Evolutionary conservation across 2,329 filamentous ascomycete species (phyloP).

Genomic region (Penicillium sp.): DNA sequence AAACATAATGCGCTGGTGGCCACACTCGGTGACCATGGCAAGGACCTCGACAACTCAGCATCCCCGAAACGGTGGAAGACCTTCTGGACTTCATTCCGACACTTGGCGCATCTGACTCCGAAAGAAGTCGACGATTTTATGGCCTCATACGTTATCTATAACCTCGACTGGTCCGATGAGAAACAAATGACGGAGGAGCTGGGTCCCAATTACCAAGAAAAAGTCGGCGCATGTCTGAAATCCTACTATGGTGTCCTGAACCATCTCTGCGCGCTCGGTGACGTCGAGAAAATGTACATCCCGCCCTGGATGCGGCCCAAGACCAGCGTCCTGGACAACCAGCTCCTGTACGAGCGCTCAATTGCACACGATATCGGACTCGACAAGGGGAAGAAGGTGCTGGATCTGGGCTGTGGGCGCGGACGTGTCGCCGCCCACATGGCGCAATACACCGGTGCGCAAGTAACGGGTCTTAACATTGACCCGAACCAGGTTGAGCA

Average conservation of each 20-base stretch:
- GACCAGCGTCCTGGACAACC: conserved; percentile 50
- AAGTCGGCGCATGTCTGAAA: conserved; percentile 51
- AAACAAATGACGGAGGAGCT: conserved; percentile 48
- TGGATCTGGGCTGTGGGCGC: conserved; percentile 54
- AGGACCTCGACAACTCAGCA: conserved; percentile 44
- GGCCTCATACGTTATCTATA: conserved; percentile 56
- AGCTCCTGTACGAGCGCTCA: conserved; percentile 52
- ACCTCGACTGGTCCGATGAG: conserved; percentile 54
- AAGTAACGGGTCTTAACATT: conserved; percentile 53
- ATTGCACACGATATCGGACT: conserved; percentile 49
- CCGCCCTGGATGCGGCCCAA: conserved; percentile 53
- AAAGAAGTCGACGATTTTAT: conserved; percentile 55
- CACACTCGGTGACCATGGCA: conserved; percentile 21
- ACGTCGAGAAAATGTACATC: conserved; percentile 59
- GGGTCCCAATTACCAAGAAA: conserved; percentile 50
- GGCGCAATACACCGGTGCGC: conserved; percentile 47
- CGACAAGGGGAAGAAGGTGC: conserved; percentile 45
- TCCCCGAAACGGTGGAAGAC: conserved; percentile 50
- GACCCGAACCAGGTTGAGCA: conserved; percentile 52
- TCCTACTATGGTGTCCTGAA: conserved; percentile 55
- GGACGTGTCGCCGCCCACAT: conserved; percentile 55
- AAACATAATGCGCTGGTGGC: conserved; percentile 21
- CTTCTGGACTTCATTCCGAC: conserved; percentile 51
- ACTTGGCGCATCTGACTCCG: conserved; percentile 48
- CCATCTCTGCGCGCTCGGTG: conserved; percentile 53